These are phyloP conservation scores for Clarireedia homoeocarpa DNA, from an alignment of 2,329 filamentous ascomycete species.

Conservation along the genomic window DNA sequence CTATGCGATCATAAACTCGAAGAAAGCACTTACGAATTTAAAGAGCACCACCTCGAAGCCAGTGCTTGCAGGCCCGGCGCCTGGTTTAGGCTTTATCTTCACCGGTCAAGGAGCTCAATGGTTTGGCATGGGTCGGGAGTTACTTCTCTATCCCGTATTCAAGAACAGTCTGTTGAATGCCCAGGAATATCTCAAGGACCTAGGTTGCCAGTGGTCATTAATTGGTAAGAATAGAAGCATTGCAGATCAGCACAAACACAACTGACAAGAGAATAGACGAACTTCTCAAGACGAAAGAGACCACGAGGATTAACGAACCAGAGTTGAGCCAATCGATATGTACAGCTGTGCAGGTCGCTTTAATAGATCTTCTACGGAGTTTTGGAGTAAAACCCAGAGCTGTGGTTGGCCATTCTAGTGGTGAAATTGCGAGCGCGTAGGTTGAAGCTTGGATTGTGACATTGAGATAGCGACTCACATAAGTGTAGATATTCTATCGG, in stretches of 20 bases:
- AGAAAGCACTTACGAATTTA: neutral
- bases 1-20: neutral
- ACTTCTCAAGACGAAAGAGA: conserved; percentile 16
- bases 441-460: neutral
- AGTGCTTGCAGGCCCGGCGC: neutral
- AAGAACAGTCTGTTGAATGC: conserved; percentile 20
- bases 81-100: conserved; percentile 11
- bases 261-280: neutral
- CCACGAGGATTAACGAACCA: conserved; percentile 9
- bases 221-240: conserved; percentile 34
- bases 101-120: conserved; percentile 21
- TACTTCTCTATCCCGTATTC: conserved; percentile 8
- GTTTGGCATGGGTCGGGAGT: conserved; percentile 15
- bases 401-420: conserved; percentile 25
- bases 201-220: conserved; percentile 36
- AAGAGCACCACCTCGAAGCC: neutral
- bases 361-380: conserved; percentile 18
- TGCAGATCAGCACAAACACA: neutral
- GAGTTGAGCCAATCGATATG: conserved; percentile 13
- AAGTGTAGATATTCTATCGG: conserved; percentile 18
- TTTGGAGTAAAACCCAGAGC: conserved; percentile 14
- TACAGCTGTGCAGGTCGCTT: conserved; percentile 20
- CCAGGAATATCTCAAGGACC: conserved; percentile 23
- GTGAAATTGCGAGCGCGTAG: conserved; percentile 31
- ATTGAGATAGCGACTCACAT: neutral